Evolutionary conservation across 345 rosid genomes (phyloP), one percentile per base, ranked within the genome.

Genomic region (Rhodamnia argentea): DNA sequence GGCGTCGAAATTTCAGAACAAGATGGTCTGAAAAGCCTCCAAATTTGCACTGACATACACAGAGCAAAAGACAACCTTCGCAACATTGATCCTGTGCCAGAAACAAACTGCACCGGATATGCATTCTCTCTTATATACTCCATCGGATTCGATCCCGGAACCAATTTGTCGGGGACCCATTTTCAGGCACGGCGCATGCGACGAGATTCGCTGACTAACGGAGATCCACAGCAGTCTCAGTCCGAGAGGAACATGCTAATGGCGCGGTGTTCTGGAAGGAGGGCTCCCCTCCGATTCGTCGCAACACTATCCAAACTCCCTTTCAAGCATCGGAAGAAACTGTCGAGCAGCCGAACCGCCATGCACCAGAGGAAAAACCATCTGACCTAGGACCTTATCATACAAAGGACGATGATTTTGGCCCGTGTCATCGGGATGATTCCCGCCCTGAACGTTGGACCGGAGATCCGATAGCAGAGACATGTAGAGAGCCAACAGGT

Each of bases 41-140:
- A n/a, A n/a, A 27, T 60, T 27, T n/a, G 18, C 37, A 0, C 10
- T 1, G 18, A 6, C 37, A 2, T 1, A n/a, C 0, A 59, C 2
- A 13, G 18, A 29, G 75, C 1, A 29, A 62, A 29, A 29, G 40
- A 62, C 75, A 27, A 14, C 2, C 5, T 29, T 15, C 15, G 22
- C 40, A 15, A 29, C 75, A 62, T 62, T 29, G 22, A 62, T 62
- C 14, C 5, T 0, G 75, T 15, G 40, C 40, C 3, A 29, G 1
- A 29, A 29, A 62, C 20, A 60, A 60, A 7, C 40, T 7, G 75
- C 75, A 29, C 42, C 37, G 37, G 75, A 62, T 10, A 62, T 14
- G 75, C 75, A 62, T 62, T 29, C 75, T 62, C 22, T 62, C 32
- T 60, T 14, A 1, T 7, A 29, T 27, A 15, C 40, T 62, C 5